Base-by-base conservation (phyloP, 345 rosid species). In the Rhodamnia argentea region DNA sequence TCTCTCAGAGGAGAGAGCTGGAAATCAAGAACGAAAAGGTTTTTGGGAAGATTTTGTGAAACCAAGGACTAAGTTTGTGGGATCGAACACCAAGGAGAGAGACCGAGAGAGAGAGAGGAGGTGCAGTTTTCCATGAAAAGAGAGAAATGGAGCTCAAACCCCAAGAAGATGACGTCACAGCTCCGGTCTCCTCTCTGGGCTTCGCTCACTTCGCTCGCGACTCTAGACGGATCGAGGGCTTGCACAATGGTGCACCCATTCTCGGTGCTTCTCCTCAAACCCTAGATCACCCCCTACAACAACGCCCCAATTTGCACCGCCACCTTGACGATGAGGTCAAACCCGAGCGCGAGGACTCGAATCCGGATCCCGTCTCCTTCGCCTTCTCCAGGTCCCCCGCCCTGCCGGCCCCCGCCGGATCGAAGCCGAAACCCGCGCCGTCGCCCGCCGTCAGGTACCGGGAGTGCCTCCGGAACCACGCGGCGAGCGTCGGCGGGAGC, bases 391-490 rank as follows among this genome's bases (percentile, higher is more conserved):
- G 75, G 22, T 37, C 85, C 42, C 29, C 87, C 47, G 85, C 82
- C 40, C 84, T 84, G 53, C 88, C 88, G 55, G 62, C 90, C 81
- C 89, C 92, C 70, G 76, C 84, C 26, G 85, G 88, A 54, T 85
- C 93, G 81, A 88, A 90, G 85, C 89, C 90, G 12, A 94, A 89
- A 47, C 84, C 62, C 90, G 87, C 29, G 44, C 89, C 53, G 52
- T 15, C 51, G 7, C 47, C 85, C 11, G 42, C 83, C 53, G 60
- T 88, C 55, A 84, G 95, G 86, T 97, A 96, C 90, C 91, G 98
- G 10, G 99, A 97, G 87, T 97, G 99, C 85, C 94, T 95, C 13
- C 91, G 95, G 86, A 97, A 97, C 91, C 99, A 97, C 89, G 98
- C 98, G 5, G 98, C 99, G 37, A 93, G 84, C 86, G 91, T 95